Base-by-base conservation (phyloP, 768 basidiomycete species). In the Lentinula sp. region DNA sequence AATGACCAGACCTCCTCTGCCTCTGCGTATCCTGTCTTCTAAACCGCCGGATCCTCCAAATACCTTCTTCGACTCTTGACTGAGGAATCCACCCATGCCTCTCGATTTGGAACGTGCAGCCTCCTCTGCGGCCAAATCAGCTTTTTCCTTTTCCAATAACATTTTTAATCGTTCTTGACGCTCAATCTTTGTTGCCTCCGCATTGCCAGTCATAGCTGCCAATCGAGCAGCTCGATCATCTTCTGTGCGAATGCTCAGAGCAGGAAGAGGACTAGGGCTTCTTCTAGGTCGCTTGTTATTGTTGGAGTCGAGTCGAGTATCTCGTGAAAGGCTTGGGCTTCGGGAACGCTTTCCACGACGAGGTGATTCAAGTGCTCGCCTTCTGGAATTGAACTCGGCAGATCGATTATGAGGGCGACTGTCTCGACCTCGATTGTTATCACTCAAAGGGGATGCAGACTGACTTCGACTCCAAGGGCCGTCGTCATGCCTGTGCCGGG, bases 141-240 rank as follows among this genome's bases (percentile, higher is more conserved):
- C 86, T 68, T 86, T 89, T 71, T 97, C 94, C 69, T 85, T 84
- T 70, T 85, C 86, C 31, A 93, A 75, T 59, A 93, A 70, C 16
- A 78, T 76, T 3, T 84, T 78, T 9, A 98, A 76, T 21, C 90
- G 84, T 64, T 86, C 83, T 62, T 88, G 84, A 28, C 95, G 85
- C 49, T 93, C 86, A 0, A 72, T 71, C 50, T 84, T 81, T 76
- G 93, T 79, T 7, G 73, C 71, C n/a, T 77, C 71, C 1, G 96
- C 96, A 61, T 88, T 84, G 1, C 80, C 74, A 23, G 87, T 74
- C 96, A 98, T 98, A 4, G 93, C 89, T 0, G 93, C 95, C 32
- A 98, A 78, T n/a, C 91, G 87, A 31, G 91, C 89, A 3, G 87
- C 86, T 37, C 95, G 88, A 32, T 87, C 88, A 1, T 80, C 78